Base-by-base conservation (phyloP, 2,329 filamentous ascomycete species). In the Colletotrichum siamense region DNA sequence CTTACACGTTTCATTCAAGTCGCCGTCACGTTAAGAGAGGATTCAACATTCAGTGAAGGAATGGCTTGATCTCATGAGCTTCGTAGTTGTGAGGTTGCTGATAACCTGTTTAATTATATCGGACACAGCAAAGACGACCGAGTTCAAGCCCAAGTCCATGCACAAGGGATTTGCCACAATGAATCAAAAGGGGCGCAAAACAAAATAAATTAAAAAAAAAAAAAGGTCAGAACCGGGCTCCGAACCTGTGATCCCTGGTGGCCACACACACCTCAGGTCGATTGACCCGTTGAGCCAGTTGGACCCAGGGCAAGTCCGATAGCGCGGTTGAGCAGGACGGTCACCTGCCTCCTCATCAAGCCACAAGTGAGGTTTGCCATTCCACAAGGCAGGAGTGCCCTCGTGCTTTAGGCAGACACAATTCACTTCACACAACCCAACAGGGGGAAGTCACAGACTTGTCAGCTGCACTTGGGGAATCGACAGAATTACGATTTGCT, bases 351-450 rank as follows among this genome's bases (percentile, higher is more conserved):
- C 10, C 4, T 22, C 1, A 13, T 13, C 12, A 13, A 7, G 10
- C 6, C 44, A 0, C 44, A 7, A 1, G 10, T 49, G 18, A 22
- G 44, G 1, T 22, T 49, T 5, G 9, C 5, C 10, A 1, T 49
- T n/a, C 5, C 10, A 4, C 1, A 6, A 49, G 0, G 44, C n/a
- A 49, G 10, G 44, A 22, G 10, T 10, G 2, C n/a, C n/a, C n/a
- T 22, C 44, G 44, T 49, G 1, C n/a, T 49, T 49, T 22, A 0
- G 9, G n/a, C 44, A 49, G 44, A 9, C 18, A 16, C 18, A n/a
- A n/a, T 49, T 9, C 9, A 49, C 18, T 0, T 44, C 18, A n/a
- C 32, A 18, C 18, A 18, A 49, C 39, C 18, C 5, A 9, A 49
- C 9, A 12, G 5, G 36, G 39, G 18, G 39, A 44, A 49, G 9